These are phyloP conservation scores for Sicyos edulis DNA, from an alignment of 306 rosid genomes.

Conservation along the genomic window DNA sequence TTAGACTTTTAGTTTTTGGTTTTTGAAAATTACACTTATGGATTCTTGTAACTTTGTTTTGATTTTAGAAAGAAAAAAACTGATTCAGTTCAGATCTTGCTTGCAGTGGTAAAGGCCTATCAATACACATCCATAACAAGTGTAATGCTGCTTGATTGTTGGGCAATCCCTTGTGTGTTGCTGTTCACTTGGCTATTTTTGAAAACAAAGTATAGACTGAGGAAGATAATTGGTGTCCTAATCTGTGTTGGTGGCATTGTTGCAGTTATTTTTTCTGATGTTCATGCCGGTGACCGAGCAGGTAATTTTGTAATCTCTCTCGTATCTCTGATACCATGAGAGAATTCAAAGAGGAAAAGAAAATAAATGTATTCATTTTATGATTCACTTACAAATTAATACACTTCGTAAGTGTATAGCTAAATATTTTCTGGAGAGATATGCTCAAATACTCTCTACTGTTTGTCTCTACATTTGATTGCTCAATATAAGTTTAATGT, in stretches of 20 bases:
- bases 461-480: background rate
- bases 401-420: too few relatives aligned
- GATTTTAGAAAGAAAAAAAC: background rate
- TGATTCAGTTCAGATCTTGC: slow-evolving; percentile 12
- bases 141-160: slow-evolving; percentile 58
- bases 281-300: slow-evolving; percentile 44
- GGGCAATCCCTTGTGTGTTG: slow-evolving; percentile 56
- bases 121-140: slow-evolving; percentile 66
- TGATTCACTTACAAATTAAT: too few relatives aligned
- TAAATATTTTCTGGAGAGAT: too few relatives aligned
- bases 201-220: slow-evolving; percentile 48
- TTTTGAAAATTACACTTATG: too few relatives aligned
- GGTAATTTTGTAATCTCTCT: slow-evolving; percentile 29
- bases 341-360: too few relatives aligned
- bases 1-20: background rate
- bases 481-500: background rate
- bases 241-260: slow-evolving; percentile 55
- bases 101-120: slow-evolving; percentile 65
- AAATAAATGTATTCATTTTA: too few relatives aligned
- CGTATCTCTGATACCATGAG: background rate
- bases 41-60: background rate
- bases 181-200: slow-evolving; percentile 52
- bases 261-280: slow-evolving; percentile 60
- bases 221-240: slow-evolving; percentile 53
- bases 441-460: background rate